These are phyloP conservation scores for Copromyces sp. DNA, from an alignment of 495 filamentous ascomycete species.

Conservation along the genomic window DNA sequence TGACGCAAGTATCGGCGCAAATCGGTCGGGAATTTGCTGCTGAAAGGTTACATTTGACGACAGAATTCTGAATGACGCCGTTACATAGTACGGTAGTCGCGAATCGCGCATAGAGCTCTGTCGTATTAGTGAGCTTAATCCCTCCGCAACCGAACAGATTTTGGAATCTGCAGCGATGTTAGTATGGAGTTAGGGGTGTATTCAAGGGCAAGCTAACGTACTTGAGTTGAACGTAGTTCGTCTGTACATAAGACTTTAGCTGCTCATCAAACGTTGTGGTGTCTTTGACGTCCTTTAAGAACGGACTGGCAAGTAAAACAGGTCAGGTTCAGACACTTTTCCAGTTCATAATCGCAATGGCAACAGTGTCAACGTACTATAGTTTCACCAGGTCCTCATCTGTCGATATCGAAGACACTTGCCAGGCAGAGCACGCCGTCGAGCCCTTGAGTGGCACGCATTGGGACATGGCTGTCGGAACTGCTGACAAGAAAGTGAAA, in stretches of 20 bases:
- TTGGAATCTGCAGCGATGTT: slow-evolving; percentile 47
- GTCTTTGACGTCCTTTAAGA: slow-evolving; percentile 71
- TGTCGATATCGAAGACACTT: slow-evolving; percentile 70
- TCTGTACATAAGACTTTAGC: slow-evolving; percentile 60
- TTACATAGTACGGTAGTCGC: slow-evolving; percentile 91
- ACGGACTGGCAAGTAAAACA: slow-evolving; percentile 50
- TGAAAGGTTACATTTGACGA: slow-evolving; percentile 56
- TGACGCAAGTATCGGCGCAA: slow-evolving; percentile 84
- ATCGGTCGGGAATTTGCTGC: slow-evolving; percentile 57
- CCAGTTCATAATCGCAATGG: neutral
- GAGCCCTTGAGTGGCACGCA: slow-evolving; percentile 79
- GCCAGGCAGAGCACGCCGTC: slow-evolving; percentile 74
- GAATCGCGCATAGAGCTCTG: slow-evolving; percentile 83
- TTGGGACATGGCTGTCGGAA: slow-evolving; percentile 20
- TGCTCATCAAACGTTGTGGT: slow-evolving; percentile 68
- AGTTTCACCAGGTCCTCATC: slow-evolving; percentile 49
- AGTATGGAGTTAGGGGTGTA: neutral
- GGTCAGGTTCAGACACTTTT: slow-evolving; percentile 8
- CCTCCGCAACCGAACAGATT: slow-evolving; percentile 70
- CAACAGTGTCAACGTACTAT: slow-evolving; percentile 54
- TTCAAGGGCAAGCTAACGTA: slow-evolving; percentile 31
- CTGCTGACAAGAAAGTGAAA: slow-evolving; percentile 12
- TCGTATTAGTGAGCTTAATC: slow-evolving; percentile 71
- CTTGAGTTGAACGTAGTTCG: slow-evolving; percentile 66
- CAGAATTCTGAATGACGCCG: slow-evolving; percentile 87